These are phyloP conservation scores for Trichoderma sp. DNA, from an alignment of 2,329 filamentous ascomycete species.

Conservation along the genomic window DNA sequence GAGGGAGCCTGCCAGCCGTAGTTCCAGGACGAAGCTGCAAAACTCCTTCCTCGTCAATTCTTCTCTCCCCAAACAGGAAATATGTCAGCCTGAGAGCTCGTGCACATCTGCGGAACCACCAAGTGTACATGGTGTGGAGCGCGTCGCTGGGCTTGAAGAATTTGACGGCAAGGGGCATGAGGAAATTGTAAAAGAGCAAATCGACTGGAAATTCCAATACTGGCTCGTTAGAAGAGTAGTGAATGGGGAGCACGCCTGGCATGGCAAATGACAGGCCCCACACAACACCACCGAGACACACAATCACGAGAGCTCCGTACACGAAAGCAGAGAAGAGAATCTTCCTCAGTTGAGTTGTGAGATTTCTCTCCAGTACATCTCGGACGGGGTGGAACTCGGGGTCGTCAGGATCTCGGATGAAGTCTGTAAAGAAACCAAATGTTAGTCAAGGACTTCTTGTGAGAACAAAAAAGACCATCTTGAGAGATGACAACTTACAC, in stretches of 20 bases:
- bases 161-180: conserved; percentile 83
- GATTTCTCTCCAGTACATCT: conserved; percentile 89
- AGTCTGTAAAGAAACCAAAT: conserved; percentile 54
- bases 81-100: conserved; percentile 76
- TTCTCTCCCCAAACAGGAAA: conserved; percentile 86
- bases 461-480: not conserved
- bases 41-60: conserved; percentile 75
- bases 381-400: conserved; percentile 97
- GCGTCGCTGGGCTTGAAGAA: conserved; percentile 83
- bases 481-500: conserved; percentile 55
- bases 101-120: conserved; percentile 93
- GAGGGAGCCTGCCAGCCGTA: conserved; percentile 34
- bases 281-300: conserved; percentile 92
- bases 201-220: conserved; percentile 93
- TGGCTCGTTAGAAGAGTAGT: conserved; percentile 89
- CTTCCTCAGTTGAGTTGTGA: conserved; percentile 90
- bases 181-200: conserved; percentile 92
- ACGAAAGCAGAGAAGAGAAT: conserved; percentile 95
- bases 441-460: not conserved
- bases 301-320: conserved; percentile 86
- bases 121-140: conserved; percentile 81
- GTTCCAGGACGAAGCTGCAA: conserved; percentile 46
- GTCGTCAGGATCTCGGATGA: conserved; percentile 96
- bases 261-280: conserved; percentile 77
- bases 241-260: conserved; percentile 76